Percentiles rank a stretch among this genome's conserved stretches.
These are phyloP conservation scores for Venturia effusa DNA, from an alignment of 2,329 filamentous ascomycete species.

Conservation along the genomic window DNA sequence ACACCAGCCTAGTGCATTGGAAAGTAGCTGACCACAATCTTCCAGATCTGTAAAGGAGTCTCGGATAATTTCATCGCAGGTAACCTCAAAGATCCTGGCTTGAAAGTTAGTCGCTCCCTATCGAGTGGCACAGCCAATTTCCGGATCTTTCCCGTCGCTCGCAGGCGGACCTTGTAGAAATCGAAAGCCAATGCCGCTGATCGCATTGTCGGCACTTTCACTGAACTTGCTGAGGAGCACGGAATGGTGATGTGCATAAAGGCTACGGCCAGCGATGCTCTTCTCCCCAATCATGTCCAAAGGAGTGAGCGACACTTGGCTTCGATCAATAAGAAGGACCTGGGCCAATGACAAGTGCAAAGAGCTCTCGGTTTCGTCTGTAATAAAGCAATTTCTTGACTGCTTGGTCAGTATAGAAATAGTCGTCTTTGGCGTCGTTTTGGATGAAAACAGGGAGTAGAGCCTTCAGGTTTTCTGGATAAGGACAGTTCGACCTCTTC, in stretches of 20 bases:
- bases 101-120: neutral
- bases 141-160: neutral
- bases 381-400: constrained; percentile 18
- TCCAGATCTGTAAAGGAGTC: constrained; percentile 17
- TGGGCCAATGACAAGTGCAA: constrained; percentile 21
- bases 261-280: constrained; percentile 16
- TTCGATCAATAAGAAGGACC: constrained; percentile 16
- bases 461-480: constrained; percentile 20
- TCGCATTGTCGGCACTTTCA: neutral
- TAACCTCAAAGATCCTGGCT: neutral
- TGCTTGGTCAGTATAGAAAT: constrained; percentile 16
- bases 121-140: neutral
- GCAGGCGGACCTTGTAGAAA: neutral
- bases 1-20: constrained; percentile 18
- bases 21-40: constrained; percentile 20
- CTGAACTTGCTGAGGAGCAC: neutral
- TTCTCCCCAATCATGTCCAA: constrained; percentile 19
- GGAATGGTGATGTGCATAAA: constrained; percentile 18
- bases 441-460: constrained; percentile 20
- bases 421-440: constrained; percentile 19
- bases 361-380: constrained; percentile 16
- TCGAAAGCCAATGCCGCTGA: constrained; percentile 8
- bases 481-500: constrained; percentile 23
- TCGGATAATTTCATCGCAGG: neutral
- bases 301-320: constrained; percentile 20